These are phyloP conservation scores for Penicillium psychrosexuale DNA, from an alignment of 2,329 filamentous ascomycete genomes.

Conservation along the genomic window DNA sequence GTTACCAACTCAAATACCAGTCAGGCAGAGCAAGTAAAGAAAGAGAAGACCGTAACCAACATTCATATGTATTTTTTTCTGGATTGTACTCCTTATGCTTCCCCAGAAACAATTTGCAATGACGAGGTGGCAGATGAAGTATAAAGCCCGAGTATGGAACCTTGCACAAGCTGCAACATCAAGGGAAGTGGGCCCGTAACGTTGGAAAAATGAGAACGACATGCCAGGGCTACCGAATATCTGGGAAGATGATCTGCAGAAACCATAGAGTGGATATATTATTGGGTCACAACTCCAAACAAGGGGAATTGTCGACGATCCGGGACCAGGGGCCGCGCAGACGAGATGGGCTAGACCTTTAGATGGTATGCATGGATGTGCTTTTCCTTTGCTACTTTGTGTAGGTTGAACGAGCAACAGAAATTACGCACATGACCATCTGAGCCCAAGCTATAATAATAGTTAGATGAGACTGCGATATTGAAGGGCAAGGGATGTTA, in stretches of 20 bases:
- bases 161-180: constrained; percentile 2
- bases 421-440: constrained; percentile 1
- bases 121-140: constrained; percentile 10
- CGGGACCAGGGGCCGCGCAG: not conserved
- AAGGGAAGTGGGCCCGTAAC: constrained; percentile 10
- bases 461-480: not conserved
- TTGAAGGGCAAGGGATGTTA: not conserved
- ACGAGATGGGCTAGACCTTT: constrained; percentile 3
- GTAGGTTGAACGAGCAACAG: not conserved
- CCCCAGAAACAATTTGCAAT: not conserved
- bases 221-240: constrained; percentile 23
- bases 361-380: not conserved
- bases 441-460: not conserved
- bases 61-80: not conserved
- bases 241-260: constrained; percentile 19
- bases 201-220: constrained; percentile 12
- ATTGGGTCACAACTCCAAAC: constrained; percentile 18
- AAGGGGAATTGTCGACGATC: constrained; percentile 16
- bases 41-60: not conserved
- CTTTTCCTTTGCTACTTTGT: not conserved
- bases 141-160: not conserved
- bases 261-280: constrained; percentile 15
- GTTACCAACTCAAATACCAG: not conserved
- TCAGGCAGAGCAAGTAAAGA: constrained; percentile 1
- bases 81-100: not conserved